These are phyloP conservation scores for Collybiopsis confluens DNA, from an alignment of 768 basidiomycete species.

Conservation along the genomic window DNA sequence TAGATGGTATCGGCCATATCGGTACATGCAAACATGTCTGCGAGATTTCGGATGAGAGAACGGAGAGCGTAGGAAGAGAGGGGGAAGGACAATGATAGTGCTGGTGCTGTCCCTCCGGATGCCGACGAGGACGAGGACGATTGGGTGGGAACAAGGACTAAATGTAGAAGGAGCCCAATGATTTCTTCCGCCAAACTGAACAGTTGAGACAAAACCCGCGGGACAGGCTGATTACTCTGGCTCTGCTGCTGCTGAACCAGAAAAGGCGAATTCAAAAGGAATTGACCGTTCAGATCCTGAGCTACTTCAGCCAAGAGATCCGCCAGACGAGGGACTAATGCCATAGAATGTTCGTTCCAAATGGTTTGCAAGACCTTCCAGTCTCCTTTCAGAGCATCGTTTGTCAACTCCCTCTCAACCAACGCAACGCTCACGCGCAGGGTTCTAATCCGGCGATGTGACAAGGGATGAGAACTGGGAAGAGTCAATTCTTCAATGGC, in stretches of 20 bases:
- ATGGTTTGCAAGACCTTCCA: conserved; percentile 51
- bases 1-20: conserved; percentile 39
- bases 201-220: conserved; percentile 21
- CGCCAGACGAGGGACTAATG: conserved; percentile 52
- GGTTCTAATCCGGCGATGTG: conserved; percentile 47
- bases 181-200: conserved; percentile 52
- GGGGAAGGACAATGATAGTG: background rate
- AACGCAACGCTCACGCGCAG: conserved; percentile 63
- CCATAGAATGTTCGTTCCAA: conserved; percentile 58
- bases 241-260: background rate
- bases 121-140: background rate
- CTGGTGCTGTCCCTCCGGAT: too few species aligned
- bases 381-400: conserved; percentile 45
- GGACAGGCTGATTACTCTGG: background rate
- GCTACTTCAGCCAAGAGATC: conserved; percentile 45
- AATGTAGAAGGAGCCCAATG: conserved; percentile 41
- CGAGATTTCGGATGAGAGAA: conserved; percentile 36
- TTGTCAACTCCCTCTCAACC: conserved; percentile 45
- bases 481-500: conserved; percentile 60
- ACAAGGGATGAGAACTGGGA: conserved; percentile 46
- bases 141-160: background rate
- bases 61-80: conserved; percentile 49
- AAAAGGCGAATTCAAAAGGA: conserved; percentile 31
- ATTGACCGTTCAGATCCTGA: conserved; percentile 51
- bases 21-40: conserved; percentile 54